Evolutionary conservation across 495 filamentous ascomycete genomes (phyloP).

Genomic region (Podospora australis): DNA sequence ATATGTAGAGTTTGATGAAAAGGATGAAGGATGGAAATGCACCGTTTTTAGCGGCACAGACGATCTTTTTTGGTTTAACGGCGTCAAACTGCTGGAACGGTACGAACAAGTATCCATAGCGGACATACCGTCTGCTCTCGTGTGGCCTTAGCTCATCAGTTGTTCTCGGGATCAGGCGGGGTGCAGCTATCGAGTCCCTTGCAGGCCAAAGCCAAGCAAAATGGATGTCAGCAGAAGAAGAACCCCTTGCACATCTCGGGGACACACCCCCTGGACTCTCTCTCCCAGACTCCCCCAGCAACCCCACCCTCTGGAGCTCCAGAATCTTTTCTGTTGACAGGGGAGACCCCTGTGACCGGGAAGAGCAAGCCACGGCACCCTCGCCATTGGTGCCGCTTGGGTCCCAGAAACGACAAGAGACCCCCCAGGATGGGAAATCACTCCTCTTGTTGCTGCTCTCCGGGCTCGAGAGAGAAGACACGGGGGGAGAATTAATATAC

Average conservation of each 20-base stretch:
- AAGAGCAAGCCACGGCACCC: slow-evolving; percentile 9
- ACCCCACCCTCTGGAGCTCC: slow-evolving; percentile 11
- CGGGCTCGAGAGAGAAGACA: too few species aligned
- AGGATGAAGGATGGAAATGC: neutral
- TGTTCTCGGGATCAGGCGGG: too few species aligned
- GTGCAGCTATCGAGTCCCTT: slow-evolving; percentile 13
- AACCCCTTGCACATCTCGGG: neutral
- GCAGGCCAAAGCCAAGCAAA: too few species aligned
- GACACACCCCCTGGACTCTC: neutral
- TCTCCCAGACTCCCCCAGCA: neutral
- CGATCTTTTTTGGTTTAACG: too few species aligned
- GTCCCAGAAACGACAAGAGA: slow-evolving; percentile 1
- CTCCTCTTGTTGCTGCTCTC: neutral
- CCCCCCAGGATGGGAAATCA: slow-evolving; percentile 4
- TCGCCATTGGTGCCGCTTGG: slow-evolving; percentile 10
- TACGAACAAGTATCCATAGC: neutral
- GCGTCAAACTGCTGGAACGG: too few species aligned
- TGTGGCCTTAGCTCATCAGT: too few species aligned
- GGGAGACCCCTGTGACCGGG: slow-evolving; percentile 2
- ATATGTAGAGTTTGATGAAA: neutral
- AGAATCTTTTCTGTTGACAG: slow-evolving; percentile 14
- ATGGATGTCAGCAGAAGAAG: neutral
- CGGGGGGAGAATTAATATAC: slow-evolving; percentile 13
- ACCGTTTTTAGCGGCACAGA: too few species aligned
- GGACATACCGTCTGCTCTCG: slow-evolving; percentile 1